Percentiles rank a stretch among this genome's conserved stretches.
These are phyloP conservation scores for Cardamine resedifolia DNA, from an alignment of 345 rosid species.

Conservation along the genomic window DNA sequence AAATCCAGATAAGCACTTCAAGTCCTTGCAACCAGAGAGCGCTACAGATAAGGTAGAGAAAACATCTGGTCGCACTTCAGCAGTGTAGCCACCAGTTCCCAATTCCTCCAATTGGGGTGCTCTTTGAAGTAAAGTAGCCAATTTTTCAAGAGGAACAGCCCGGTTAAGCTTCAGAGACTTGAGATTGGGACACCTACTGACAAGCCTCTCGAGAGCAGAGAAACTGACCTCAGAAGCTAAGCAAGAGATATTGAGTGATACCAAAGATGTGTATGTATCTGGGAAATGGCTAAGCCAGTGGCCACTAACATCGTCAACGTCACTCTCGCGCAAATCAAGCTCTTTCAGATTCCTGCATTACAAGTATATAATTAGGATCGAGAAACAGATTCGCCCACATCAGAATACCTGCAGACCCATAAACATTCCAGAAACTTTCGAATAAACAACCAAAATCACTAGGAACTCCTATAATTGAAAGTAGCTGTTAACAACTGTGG, in stretches of 20 bases:
- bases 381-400: not conserved
- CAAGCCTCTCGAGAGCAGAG: conserved; percentile 81
- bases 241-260: conserved; percentile 81
- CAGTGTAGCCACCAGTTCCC: conserved; percentile 67
- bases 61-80: conserved; percentile 64
- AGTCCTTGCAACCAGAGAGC: conserved; percentile 61
- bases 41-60: conserved; percentile 57
- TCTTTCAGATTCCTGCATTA: conserved; percentile 69
- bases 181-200: conserved; percentile 64
- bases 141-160: conserved; percentile 68
- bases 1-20: conserved; percentile 80
- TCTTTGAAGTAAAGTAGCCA: conserved; percentile 56
- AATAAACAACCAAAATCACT: not conserved
- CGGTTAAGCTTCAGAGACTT: conserved; percentile 76
- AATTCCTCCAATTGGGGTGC: conserved; percentile 86
- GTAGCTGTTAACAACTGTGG: not conserved
- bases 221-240: conserved; percentile 70
- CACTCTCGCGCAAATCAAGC: conserved; percentile 89
- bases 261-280: conserved; percentile 71
- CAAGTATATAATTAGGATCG: not conserved
- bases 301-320: conserved; percentile 86
- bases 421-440: not conserved
- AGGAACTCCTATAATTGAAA: not conserved
- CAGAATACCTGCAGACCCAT: not conserved
- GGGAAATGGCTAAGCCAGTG: conserved; percentile 95